These are phyloP conservation scores for Arthrobotrys megalospora DNA, from an alignment of 2,329 filamentous ascomycete species.

Conservation along the genomic window DNA sequence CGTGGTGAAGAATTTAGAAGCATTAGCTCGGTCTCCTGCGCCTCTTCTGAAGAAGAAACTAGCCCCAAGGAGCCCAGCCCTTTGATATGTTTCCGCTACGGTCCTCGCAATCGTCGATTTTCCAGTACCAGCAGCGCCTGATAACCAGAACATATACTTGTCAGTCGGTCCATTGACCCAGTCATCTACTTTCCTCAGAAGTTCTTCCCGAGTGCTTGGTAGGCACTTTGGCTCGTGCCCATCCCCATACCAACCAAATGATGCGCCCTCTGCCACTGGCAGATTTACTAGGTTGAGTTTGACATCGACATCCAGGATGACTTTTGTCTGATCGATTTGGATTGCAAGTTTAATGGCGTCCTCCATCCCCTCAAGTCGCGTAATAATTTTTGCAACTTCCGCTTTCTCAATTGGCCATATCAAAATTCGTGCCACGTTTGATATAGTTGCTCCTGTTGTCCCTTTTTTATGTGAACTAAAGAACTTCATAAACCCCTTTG, in stretches of 20 bases:
- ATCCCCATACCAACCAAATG: constrained; percentile 61
- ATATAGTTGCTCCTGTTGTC: background rate
- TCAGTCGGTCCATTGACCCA: constrained; percentile 34
- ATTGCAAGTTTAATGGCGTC: background rate
- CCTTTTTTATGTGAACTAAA: background rate
- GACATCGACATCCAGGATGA: constrained; percentile 6
- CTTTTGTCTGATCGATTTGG: constrained; percentile 20
- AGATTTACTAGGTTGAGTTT: constrained; percentile 22
- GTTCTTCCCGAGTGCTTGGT: constrained; percentile 62
- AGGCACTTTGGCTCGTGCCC: constrained; percentile 64
- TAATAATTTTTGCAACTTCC: background rate
- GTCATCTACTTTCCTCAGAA: constrained; percentile 59
- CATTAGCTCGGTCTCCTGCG: constrained; percentile 23
- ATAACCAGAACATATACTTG: constrained; percentile 66
- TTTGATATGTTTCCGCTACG: background rate
- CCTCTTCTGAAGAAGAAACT: constrained; percentile 37
- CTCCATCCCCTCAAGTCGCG: background rate
- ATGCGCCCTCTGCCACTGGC: constrained; percentile 57
- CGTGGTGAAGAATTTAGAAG: constrained; percentile 34
- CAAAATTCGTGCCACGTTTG: background rate
- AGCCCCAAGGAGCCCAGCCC: background rate
- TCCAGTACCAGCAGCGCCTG: constrained; percentile 66
- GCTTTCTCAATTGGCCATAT: constrained; percentile 20
- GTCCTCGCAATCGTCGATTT: constrained; percentile 39
- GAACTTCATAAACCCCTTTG: background rate